Evolutionary conservation across 2,329 filamentous ascomycete species (phyloP), one percentile per base, ranked within the genome.

Genomic region (Ceratocystis smalleyi): DNA sequence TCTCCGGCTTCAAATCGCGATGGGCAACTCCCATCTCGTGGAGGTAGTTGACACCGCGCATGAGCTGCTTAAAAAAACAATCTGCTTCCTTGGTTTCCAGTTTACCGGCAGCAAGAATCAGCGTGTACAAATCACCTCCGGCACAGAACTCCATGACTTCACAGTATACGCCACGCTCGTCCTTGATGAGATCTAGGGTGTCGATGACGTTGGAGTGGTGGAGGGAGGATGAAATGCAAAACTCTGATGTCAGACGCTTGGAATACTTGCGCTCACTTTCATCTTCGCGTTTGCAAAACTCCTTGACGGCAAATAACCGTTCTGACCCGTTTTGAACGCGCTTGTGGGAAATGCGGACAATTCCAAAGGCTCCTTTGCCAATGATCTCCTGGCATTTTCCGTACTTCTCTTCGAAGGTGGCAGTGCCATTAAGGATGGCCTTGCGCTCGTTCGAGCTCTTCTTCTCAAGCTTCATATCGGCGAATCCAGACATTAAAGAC

Each of bases 61-160:
- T 97, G 75, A 97, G 85, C 75, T 99, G 94, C 77, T 97, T 96
- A 80, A 99, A 99, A 74, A 94, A 95, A 76, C 94, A 99, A 74
- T 99, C 94, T 67, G 94, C 92, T 75, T 99, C 94, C 67, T 84
- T 80, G 35, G 95, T 89, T 73, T 94, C 91, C 22, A 99, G 84
- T 75, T 96, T 96, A 66, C 89, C 89, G 45, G 91, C 90, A 5
- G 94, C 85, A 35, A 97, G 83, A 22, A 99, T 88, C 4, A 99
- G 81, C 0, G 91, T 96, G 75, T 97, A 97, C 27, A 99, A 79
- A 73, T 99, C 94, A 66, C 94, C 94, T 67, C 94, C 94, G 45
- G 92, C 91, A 73, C 94, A 99, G 73, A 94, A 99, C 75, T 99
- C 94, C 94, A 99, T 99, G 62, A 99, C 94, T 74, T 99, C 94